phyloP scores from a whole-genome alignment of 805 yeast species.

The Candida pini region DNA sequence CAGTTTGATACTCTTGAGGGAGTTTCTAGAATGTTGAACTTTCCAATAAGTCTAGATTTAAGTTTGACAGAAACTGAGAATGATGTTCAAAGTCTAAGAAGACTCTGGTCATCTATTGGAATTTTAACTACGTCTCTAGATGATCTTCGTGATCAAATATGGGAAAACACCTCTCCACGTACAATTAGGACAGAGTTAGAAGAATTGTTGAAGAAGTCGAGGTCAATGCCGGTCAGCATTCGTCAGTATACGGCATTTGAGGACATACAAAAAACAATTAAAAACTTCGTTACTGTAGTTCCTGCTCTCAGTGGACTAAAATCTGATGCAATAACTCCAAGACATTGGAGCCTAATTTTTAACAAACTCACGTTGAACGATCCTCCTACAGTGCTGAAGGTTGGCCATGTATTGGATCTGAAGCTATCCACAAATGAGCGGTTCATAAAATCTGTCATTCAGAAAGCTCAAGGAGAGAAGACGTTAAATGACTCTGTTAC shows the following conservation, averaged over 20 bases:
- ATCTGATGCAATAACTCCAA: conserved; percentile 48
- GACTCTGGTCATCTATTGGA: conserved; percentile 62
- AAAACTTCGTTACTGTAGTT: conserved; percentile 33
- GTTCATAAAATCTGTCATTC: conserved; percentile 42
- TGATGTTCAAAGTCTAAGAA: conserved; percentile 51
- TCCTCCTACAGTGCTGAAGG: conserved; percentile 28
- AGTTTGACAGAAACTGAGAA: conserved; percentile 30
- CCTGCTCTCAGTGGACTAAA: conserved; percentile 41
- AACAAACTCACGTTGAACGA: conserved; percentile 15
- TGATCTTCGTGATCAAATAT: conserved; percentile 35
- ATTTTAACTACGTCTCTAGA: conserved; percentile 43
- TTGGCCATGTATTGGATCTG: conserved; percentile 61
- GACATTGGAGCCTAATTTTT: conserved; percentile 63
- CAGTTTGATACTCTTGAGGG: conserved; percentile 19
- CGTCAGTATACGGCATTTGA: conserved; percentile 68
- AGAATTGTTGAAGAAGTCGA: conserved; percentile 38
- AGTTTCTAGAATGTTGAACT: conserved; percentile 31
- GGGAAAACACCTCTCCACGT: conserved; percentile 46
- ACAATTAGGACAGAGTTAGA: conserved; percentile 45
- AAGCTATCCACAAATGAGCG: conserved; percentile 41
- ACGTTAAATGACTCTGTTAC: conserved; percentile 53
- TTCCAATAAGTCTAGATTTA: conserved; percentile 25
- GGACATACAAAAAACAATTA: conserved; percentile 43
- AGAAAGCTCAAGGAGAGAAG: conserved; percentile 69
- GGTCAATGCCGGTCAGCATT: conserved; percentile 50